Evolutionary conservation across 129 eudicot species (phyloP), one percentile per base, ranked within the genome.

Genomic region (Artemisia tridentata): DNA sequence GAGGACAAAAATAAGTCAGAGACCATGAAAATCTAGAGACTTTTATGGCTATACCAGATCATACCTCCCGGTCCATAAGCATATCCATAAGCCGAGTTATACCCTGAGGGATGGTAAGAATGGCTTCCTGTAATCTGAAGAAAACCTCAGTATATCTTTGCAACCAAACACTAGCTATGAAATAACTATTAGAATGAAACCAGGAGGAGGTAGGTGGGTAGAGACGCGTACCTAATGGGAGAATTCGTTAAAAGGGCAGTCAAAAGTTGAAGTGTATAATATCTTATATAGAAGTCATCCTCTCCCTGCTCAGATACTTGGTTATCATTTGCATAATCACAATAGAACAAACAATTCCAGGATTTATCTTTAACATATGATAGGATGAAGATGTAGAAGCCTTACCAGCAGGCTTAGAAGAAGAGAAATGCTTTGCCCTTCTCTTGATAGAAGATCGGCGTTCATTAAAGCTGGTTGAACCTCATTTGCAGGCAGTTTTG

Each of bases 1-100:
- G 43, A 53, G 27, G 19, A 31, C 43, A 61, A 57, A 68, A 53
- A 52, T 73, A 23, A 47, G 63, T 43, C 57, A 54, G 4, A 62
- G 15, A 68, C 66, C 23, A 54, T 23, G 58, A 4, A 69, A 23
- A 19, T 57, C 12, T 41, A 5, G n/a, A 12, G 6, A 57, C 50
- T 47, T 64, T 3, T 46, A 62, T 16, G 51, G 53, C 23, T 72
- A 51, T 16, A 80, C 67, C 59, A 60, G 56, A 49, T 68, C 73
- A 74, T 80, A 93, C 98, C 98, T 93, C 98, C 76, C 98, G 90
- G 68, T 93, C 97, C 95, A 93, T 89, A 71, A 93, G 96, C 98
- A 90, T 93, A 80, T 89, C 98, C 98, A 93, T 86, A 65, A 93
- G 98, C 65, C 90, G 87, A 50, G 96, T 93, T 52, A 90, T 84